Base-by-base conservation (phyloP, 2,329 filamentous ascomycete species). In the Plenodomus lindquistii region DNA sequence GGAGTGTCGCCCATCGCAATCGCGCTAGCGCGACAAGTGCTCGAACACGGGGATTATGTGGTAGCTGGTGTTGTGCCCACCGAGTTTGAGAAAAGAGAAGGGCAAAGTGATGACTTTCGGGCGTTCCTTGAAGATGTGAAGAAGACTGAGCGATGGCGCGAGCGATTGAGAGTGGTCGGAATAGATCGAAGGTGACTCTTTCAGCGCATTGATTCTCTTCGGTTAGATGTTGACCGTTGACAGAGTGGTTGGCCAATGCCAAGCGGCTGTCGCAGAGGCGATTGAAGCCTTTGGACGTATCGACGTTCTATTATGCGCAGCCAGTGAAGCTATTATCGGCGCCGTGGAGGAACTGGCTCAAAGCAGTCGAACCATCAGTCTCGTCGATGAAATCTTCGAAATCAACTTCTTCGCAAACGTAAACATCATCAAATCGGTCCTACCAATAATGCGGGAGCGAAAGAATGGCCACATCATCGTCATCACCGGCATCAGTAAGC, bases 331-430 rank as follows among this genome's bases (percentile, higher is more conserved):
- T 55, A 84, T 97, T 24, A 85, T 97, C 27, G 94, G 93, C 35
- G 89, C 91, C 0, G 88, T 97, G 7, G 94, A 97, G 73, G 94
- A 99, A 72, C 79, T 97, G 20, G 86, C 87, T 1, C 87, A 89
- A 22, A 86, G 81, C 19, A 80, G 81, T 4, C 82, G 85, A 37
- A 91, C 90, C 1, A 82, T 87, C 59, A 91, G 87, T 49, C 81
- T 97, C 16, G 87, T 95, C 29, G 85, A 89, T 52, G 89, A 96
- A 65, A 93, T 97, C 70, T 97, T 97, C 70, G 93, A 97, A 72
- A 86, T 85, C 55, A 91, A 96, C 63, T 97, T 95, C 78, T 97
- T 97, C 72, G 91, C 90, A 1, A 91, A 95, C 48, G 87, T 97
- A 71, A 97, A 97, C 74, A 90, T 96, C 69, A 95, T 97, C 77